Conservation (phyloP, 371 early-diverging fungal species). For the Capillidium heterosporum region DNA sequence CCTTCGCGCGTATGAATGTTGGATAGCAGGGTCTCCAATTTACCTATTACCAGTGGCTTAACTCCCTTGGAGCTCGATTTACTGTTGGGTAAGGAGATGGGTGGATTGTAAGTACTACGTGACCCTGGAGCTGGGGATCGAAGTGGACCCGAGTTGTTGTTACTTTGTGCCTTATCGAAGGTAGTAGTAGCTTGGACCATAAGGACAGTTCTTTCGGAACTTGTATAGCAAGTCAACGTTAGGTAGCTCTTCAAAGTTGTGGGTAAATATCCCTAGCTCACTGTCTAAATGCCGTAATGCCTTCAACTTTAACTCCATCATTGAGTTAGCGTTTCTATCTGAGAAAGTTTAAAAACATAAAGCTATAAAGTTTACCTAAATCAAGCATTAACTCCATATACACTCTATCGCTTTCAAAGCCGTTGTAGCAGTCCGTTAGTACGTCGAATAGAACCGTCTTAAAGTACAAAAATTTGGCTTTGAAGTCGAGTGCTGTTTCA, state of each 20-base stretch:
- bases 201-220: constrained; percentile 1
- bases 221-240: not conserved
- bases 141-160: no score
- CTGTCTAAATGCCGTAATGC: not conserved
- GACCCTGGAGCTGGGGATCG: no score
- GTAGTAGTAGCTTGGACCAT: not conserved
- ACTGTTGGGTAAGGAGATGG: no score
- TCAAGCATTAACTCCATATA: not conserved
- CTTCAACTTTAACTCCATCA: not conserved
- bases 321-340: not conserved
- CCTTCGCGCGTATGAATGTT: no score
- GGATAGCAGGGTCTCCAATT: no score
- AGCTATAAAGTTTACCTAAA: not conserved
- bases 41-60: no score
- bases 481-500: not conserved
- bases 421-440: not conserved
- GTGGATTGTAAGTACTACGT: no score
- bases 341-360: not conserved
- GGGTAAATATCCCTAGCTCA: not conserved
- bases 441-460: not conserved
- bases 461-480: not conserved
- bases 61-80: no score
- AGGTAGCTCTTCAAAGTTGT: not conserved
- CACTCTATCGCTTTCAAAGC: not conserved
- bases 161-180: no score